phyloP scores from a whole-genome alignment of 352 stramenopile genomes.

The Thalassiosira oceanica region DNA sequence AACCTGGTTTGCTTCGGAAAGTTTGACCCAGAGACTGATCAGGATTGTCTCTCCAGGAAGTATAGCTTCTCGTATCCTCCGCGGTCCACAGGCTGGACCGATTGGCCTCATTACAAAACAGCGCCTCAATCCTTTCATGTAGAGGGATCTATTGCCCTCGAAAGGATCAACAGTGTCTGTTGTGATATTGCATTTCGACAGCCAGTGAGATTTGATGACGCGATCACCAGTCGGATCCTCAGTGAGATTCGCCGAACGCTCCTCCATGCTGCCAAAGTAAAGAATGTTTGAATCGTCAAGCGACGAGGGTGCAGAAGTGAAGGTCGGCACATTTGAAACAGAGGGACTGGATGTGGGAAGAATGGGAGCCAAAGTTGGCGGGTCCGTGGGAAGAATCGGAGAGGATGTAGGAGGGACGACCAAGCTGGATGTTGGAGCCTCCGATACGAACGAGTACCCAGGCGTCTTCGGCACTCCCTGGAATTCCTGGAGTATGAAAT shows the following conservation, averaged over 20 bases:
- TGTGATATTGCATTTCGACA: conserved; percentile 1
- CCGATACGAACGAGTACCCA: background rate
- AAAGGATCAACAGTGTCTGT: background rate
- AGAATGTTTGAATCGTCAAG: too few relatives aligned
- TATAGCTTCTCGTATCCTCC: background rate
- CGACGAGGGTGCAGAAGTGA: too few relatives aligned
- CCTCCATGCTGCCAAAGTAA: conserved; percentile 15
- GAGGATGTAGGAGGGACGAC: background rate
- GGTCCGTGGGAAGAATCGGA: background rate
- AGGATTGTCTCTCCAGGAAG: conserved; percentile 1
- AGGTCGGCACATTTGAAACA: conserved; percentile 5
- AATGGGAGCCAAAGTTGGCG: background rate
- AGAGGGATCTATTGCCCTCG: background rate
- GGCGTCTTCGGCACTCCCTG: background rate
- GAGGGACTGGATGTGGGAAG: background rate
- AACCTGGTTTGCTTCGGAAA: conserved; percentile 1
- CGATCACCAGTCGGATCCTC: too few relatives aligned
- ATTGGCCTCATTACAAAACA: conserved; percentile 12
- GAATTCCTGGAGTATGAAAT: background rate
- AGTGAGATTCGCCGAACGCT: background rate
- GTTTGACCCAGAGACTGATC: conserved; percentile 1
- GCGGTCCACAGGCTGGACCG: background rate
- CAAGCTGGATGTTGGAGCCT: background rate
- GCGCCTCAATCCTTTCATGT: conserved; percentile 2
- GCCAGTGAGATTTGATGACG: conserved; percentile 3